A percentile compares a stretch with the other conserved stretches of the same genome.
Conservation (phyloP, 1,139 yeast genomes). For the Saccharomyces hybrid region DNA sequence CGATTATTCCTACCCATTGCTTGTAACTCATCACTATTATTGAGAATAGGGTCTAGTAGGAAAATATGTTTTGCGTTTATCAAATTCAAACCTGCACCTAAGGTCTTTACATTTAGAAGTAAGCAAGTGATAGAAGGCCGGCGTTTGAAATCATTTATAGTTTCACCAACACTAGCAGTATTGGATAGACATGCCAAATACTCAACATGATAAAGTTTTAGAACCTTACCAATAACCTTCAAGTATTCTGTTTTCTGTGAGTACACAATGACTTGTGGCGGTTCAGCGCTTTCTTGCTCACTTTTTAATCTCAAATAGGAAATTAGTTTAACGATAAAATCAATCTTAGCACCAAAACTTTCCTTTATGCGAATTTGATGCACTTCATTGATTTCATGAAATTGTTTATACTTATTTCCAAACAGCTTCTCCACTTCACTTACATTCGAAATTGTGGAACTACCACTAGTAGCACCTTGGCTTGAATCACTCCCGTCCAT, state of each 20-base stretch:
- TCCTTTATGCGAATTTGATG: constrained; percentile 39
- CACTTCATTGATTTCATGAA: constrained; percentile 33
- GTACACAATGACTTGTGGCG: constrained; percentile 65
- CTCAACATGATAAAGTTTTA: constrained; percentile 49
- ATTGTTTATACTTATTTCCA: constrained; percentile 16
- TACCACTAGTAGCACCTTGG: background rate
- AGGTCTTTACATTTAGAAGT: constrained; percentile 72
- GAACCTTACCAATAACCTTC: constrained; percentile 57
- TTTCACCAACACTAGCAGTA: constrained; percentile 18
- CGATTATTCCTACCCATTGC: constrained; percentile 86
- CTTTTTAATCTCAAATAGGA: constrained; percentile 52
- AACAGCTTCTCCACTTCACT: constrained; percentile 1
- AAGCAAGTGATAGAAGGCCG: constrained; percentile 67
- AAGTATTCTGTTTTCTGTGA: constrained; percentile 84
- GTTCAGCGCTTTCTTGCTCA: constrained; percentile 38
- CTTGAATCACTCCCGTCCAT: background rate
- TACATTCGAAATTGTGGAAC: background rate
- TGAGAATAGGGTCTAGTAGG: constrained; percentile 85
- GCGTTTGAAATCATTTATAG: constrained; percentile 55
- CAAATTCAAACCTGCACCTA: constrained; percentile 83
- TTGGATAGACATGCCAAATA: constrained; percentile 33
- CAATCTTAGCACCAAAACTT: constrained; percentile 77
- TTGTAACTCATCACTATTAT: constrained; percentile 77
- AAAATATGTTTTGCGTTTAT: constrained; percentile 88
- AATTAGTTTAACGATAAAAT: constrained; percentile 68